Percentiles rank a stretch among this genome's conserved stretches.
Evolutionary conservation across 2,329 filamentous ascomycete genomes (phyloP).

Genomic region (Fusarium pilosicola): DNA sequence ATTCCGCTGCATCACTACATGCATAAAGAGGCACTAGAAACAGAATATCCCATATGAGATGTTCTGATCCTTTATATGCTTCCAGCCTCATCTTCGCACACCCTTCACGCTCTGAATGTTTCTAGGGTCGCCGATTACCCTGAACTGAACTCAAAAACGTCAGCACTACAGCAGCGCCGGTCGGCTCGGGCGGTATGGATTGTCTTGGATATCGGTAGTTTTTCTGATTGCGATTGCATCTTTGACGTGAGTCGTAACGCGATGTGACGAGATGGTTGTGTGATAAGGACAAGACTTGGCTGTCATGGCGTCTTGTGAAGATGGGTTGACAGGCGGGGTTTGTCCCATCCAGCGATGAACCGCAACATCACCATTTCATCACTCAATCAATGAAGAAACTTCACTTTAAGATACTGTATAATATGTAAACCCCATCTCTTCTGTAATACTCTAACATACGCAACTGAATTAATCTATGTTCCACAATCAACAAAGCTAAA

Average conservation of each 20-base stretch:
- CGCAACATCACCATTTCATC: not conserved
- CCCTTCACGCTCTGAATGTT: not conserved
- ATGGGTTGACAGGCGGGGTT: not conserved
- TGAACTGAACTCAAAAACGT: not conserved
- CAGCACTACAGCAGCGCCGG: not conserved
- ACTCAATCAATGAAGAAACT: rapidly evolving
- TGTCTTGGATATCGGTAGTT: conserved; percentile 10
- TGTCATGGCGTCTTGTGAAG: conserved; percentile 2
- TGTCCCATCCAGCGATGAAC: not conserved
- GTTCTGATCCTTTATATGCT: not conserved
- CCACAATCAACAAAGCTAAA: not conserved
- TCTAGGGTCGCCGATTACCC: not conserved
- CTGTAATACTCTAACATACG: rapidly evolving
- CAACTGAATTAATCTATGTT: too few species aligned
- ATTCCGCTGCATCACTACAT: rapidly evolving
- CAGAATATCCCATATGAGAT: too few species aligned
- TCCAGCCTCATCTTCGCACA: too few species aligned
- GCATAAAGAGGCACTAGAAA: rapidly evolving
- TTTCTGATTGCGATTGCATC: not conserved
- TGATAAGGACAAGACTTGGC: conserved; percentile 10
- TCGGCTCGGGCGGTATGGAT: conserved; percentile 31
- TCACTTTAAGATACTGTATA: too few species aligned
- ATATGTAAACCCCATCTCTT: not conserved
- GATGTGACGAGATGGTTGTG: conserved; percentile 12
- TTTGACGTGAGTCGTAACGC: not conserved